Base-by-base conservation (phyloP, 257 asterid species). In the Mentha longifolia region DNA sequence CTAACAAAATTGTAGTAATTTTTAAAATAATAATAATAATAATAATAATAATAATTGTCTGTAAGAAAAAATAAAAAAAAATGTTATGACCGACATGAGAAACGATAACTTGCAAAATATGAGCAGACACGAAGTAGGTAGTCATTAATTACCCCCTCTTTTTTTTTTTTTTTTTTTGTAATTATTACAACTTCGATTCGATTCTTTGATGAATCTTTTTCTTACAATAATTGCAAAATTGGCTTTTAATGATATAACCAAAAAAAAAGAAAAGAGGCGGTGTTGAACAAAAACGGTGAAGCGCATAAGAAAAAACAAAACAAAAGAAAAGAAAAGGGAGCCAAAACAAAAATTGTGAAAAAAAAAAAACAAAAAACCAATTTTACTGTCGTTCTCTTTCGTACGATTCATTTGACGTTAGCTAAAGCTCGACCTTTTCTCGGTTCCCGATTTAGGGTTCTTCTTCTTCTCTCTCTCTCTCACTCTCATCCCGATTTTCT, bases 391-490 rank as follows among this genome's bases (percentile, higher is more conserved):
- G n/a, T 41, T 58, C 79, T 52, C 68, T 73, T 60, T 49, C 50
- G 46, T 73, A 43, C 42, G 69, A 68, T 82, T 60, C 80, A 7
- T 51, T 41, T 55, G 69, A 75, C 75, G 68, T 46, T 3, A 68
- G 75, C 78, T 35, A 76, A 77, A 70, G 77, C 22, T 56, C 60
- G 4, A 13, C 35, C 64, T 72, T 65, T 49, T 63, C 19, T 13
- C 58, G 19, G 65, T 72, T 77, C 68, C 80, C 76, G 69, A 75
- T 75, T 75, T 78, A 80, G 80, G 83, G 82, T 80, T 76, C 73
- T 72, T 72, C 73, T 72, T 72, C 76, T 10, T 45, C 22, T n/a
- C 9, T 66, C 55, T 67, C 56, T 64, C 22, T n/a, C 9, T 66
- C 55, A 59, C 56, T 64, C 39, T 13, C 56, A 22, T 43, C 37